Conservation (phyloP, 768 basidiomycete genomes). For the Thelephora aurantiotincta region DNA sequence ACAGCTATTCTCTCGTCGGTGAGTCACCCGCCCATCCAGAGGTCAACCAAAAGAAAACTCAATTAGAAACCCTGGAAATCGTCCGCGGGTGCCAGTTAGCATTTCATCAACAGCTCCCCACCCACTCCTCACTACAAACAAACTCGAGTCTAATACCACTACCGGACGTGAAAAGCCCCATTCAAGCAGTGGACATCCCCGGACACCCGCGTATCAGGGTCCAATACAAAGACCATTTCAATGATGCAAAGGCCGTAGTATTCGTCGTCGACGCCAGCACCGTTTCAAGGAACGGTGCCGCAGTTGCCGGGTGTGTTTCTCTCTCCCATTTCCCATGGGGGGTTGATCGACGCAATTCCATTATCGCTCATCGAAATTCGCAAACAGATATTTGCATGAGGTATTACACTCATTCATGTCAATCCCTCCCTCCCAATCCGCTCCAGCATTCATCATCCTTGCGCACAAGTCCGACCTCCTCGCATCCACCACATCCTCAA, state of each 20-base stretch:
- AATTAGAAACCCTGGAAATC: too few relatives aligned
- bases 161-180: constrained; percentile 25
- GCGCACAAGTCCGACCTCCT: constrained; percentile 72
- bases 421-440: constrained; percentile 52
- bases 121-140: constrained; percentile 66
- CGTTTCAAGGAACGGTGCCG: constrained; percentile 58
- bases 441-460: constrained; percentile 50
- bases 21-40: constrained; percentile 13
- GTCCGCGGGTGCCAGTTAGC: too few relatives aligned
- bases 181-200: constrained; percentile 61
- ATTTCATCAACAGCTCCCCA: constrained; percentile 47
- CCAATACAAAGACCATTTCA: constrained; percentile 55
- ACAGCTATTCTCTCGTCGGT: constrained; percentile 65
- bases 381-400: constrained; percentile 58
- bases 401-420: constrained; percentile 58
- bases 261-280: constrained; percentile 76
- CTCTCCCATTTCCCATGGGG: background rate
- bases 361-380: background rate
- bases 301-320: constrained; percentile 63
- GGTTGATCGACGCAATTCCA: constrained; percentile 1
- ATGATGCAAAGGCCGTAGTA: constrained; percentile 46
- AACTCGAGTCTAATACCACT: constrained; percentile 39
- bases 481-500: constrained; percentile 27
- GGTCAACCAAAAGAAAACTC: too few relatives aligned
- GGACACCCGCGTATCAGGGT: constrained; percentile 74